Evolutionary conservation across 1,284 basidiomycete species (phyloP).

Genomic region (Leucoagaricus sp.): DNA sequence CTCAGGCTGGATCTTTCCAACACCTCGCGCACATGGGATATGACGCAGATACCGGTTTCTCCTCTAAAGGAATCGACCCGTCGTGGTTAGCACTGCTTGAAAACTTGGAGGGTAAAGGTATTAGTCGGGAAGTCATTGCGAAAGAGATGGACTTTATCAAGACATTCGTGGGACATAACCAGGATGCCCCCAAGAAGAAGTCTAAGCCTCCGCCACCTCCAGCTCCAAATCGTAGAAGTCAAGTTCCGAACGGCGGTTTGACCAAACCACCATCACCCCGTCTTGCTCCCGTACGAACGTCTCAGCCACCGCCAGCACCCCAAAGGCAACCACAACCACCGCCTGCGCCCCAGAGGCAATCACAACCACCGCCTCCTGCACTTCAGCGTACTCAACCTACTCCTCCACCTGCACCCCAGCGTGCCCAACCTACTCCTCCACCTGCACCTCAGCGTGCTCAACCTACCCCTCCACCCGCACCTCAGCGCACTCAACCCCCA

Average conservation of each 20-base stretch:
- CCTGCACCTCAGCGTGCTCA: slow-evolving; percentile 28
- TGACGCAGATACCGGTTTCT: slow-evolving; percentile 85
- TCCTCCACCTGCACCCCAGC: slow-evolving; percentile 28
- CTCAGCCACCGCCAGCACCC: slow-evolving; percentile 30
- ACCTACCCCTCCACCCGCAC: slow-evolving; percentile 36
- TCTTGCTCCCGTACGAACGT: slow-evolving; percentile 34
- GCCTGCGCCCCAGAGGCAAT: slow-evolving; percentile 26
- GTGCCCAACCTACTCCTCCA: slow-evolving; percentile 29
- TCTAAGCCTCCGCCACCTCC: slow-evolving; percentile 62
- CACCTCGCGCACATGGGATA: slow-evolving; percentile 98
- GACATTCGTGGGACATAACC: slow-evolving; percentile 59
- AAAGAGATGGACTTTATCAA: slow-evolving; percentile 91
- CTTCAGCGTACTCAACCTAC: slow-evolving; percentile 30
- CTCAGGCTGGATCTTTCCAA: slow-evolving; percentile 78
- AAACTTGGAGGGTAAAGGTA: slow-evolving; percentile 71
- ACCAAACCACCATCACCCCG: slow-evolving; percentile 33
- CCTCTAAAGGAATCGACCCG: slow-evolving; percentile 87
- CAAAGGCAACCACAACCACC: slow-evolving; percentile 33
- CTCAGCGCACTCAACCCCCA: slow-evolving; percentile 30
- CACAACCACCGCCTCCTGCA: slow-evolving; percentile 34
- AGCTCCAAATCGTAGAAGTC: slow-evolving; percentile 25
- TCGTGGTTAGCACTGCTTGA: slow-evolving; percentile 85
- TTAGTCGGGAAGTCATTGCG: slow-evolving; percentile 75
- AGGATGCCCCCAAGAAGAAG: slow-evolving; percentile 36
- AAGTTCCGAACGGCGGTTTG: slow-evolving; percentile 34